These are phyloP conservation scores for Primulina tabacum DNA, from an alignment of 257 asterid species.

Conservation along the genomic window DNA sequence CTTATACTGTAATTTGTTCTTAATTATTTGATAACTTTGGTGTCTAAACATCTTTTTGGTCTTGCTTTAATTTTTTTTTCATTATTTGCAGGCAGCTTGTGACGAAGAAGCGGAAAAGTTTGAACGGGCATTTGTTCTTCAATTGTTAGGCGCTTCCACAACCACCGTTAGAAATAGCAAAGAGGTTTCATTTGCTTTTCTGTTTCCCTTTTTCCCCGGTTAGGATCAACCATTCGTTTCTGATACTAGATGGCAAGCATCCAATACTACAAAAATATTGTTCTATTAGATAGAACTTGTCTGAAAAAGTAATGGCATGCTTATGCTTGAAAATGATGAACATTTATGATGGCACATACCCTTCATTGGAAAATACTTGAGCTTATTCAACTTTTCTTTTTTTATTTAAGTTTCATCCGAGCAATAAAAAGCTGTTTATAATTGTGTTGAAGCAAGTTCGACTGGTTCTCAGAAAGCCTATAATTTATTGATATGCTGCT, in stretches of 20 bases:
- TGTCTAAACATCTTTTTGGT: slow-evolving; percentile 20
- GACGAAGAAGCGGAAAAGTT: slow-evolving; percentile 67
- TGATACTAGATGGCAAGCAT: slow-evolving; percentile 14
- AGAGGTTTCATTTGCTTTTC: slow-evolving; percentile 54
- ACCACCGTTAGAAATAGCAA: slow-evolving; percentile 27
- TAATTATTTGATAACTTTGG: slow-evolving; percentile 12
- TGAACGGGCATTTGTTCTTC: slow-evolving; percentile 82
- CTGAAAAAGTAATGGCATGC: slow-evolving; percentile 7
- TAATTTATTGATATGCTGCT: neutral
- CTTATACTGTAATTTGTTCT: slow-evolving; percentile 9
- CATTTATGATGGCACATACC: slow-evolving; percentile 8
- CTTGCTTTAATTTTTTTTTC: slow-evolving; percentile 21
- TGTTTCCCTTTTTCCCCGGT: slow-evolving; percentile 19
- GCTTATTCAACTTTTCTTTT: slow-evolving; percentile 9
- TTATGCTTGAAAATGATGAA: slow-evolving; percentile 10
- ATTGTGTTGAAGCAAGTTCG: neutral
- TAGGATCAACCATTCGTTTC: slow-evolving; percentile 1
- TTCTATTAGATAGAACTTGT: slow-evolving; percentile 16
- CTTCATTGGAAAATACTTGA: slow-evolving; percentile 1
- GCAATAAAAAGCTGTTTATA: neutral
- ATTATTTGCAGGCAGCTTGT: slow-evolving; percentile 70
- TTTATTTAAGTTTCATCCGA: slow-evolving; percentile 9
- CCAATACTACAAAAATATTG: neutral
- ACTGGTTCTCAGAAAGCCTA: neutral
- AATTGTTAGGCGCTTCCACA: slow-evolving; percentile 54